These are phyloP conservation scores for Boletales sp. DNA, from an alignment of 768 basidiomycete species.

Conservation along the genomic window DNA sequence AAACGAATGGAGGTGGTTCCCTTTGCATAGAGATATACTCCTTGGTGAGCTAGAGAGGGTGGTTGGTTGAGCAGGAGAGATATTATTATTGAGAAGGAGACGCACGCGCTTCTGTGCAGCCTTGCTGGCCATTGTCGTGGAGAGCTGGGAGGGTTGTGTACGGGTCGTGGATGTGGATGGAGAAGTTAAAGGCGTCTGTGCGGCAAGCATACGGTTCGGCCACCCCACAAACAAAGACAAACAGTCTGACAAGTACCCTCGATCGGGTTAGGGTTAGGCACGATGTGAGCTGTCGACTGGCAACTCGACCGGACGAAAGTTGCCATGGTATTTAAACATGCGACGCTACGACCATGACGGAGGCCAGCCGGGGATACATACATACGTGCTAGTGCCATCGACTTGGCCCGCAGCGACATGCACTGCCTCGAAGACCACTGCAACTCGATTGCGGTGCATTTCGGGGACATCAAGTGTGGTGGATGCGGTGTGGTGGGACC, in stretches of 20 bases:
- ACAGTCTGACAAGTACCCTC: slow-evolving; percentile 1
- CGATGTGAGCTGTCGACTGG: neutral
- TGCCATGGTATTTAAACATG: slow-evolving; percentile 5
- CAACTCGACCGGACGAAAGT: slow-evolving; percentile 1
- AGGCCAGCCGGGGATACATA: no score
- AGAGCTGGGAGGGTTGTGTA: neutral
- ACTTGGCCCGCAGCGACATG: neutral
- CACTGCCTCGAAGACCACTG: slow-evolving; percentile 3
- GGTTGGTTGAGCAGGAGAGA: neutral
- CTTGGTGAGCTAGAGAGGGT: slow-evolving; percentile 59
- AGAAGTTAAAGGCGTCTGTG: slow-evolving; percentile 22
- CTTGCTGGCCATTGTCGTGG: slow-evolving; percentile 68
- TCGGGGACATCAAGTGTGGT: neutral
- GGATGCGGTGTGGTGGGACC: slow-evolving; percentile 2
- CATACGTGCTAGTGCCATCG: no score
- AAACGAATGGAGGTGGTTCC: slow-evolving; percentile 93
- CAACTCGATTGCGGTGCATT: neutral
- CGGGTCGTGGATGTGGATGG: slow-evolving; percentile 20
- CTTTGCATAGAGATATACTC: slow-evolving; percentile 92
- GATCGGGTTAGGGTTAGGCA: slow-evolving; percentile 21
- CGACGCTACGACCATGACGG: neutral
- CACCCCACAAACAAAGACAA: slow-evolving; percentile 28
- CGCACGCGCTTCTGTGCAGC: slow-evolving; percentile 81
- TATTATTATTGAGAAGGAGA: neutral
- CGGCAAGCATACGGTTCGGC: slow-evolving; percentile 17